Percentiles rank a stretch among this genome's conserved stretches.
phyloP scores from a whole-genome alignment of 2,329 filamentous ascomycete genomes.

The Fusarium equiseti region DNA sequence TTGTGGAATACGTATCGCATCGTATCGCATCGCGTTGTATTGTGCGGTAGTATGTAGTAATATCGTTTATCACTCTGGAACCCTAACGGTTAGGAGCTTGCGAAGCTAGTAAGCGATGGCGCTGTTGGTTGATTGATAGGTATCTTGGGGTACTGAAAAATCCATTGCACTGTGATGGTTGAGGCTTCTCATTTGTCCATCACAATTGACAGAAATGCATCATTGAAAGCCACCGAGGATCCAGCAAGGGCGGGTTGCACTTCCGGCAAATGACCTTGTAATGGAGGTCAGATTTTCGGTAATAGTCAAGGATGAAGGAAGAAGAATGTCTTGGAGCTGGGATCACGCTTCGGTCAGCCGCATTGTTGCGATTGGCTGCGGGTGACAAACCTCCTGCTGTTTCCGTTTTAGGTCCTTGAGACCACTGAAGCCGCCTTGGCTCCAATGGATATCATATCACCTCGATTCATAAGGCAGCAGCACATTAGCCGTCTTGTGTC shows the following conservation, averaged over 20 bases:
- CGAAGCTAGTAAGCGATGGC: slow-evolving; percentile 43
- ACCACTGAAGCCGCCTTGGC: slow-evolving; percentile 7
- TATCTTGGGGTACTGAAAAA: slow-evolving; percentile 43
- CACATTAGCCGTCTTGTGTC: slow-evolving; percentile 11
- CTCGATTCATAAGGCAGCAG: not conserved
- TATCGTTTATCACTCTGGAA: slow-evolving; percentile 23
- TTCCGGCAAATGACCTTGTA: slow-evolving; percentile 27
- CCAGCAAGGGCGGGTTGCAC: slow-evolving; percentile 20
- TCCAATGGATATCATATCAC: not conserved
- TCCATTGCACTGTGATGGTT: slow-evolving; percentile 43
- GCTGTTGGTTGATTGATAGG: slow-evolving; percentile 35
- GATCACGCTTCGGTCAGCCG: slow-evolving; percentile 30
- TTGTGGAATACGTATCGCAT: not conserved
- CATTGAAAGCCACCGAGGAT: slow-evolving; percentile 18
- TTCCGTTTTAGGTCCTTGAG: slow-evolving; percentile 33
- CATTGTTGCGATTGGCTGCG: slow-evolving; percentile 25
- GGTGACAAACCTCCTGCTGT: slow-evolving; percentile 31
- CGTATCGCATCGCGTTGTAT: not conserved
- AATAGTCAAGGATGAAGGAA: slow-evolving; percentile 16
- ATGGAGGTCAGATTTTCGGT: slow-evolving; percentile 10
- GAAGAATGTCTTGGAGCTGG: slow-evolving; percentile 37
- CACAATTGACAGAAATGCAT: slow-evolving; percentile 41
- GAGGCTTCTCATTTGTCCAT: slow-evolving; percentile 42
- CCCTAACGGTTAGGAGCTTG: slow-evolving; percentile 21
- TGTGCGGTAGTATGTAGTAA: slow-evolving; percentile 1